Evolutionary conservation across 129 eudicot species (phyloP).

Genomic region (Gnaphalium uliginosum): DNA sequence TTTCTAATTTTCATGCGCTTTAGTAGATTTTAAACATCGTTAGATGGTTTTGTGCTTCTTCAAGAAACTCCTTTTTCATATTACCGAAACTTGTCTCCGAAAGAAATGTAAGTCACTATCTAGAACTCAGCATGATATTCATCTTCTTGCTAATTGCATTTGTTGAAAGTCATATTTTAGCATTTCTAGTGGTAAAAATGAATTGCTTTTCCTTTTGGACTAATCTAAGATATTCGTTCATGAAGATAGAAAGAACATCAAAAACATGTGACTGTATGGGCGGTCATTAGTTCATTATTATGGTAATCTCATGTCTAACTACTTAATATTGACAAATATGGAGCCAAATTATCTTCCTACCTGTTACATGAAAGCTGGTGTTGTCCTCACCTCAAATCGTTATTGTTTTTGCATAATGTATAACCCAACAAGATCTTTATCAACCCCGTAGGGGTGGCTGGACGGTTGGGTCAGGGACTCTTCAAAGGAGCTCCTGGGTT

Average conservation of each 20-base stretch:
- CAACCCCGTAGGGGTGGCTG: no score
- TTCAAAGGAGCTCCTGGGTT: no score
- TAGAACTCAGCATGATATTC: not conserved
- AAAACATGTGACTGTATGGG: no score
- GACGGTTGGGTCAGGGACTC: no score
- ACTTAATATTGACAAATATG: not conserved
- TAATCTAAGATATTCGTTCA: no score
- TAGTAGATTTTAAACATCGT: not conserved
- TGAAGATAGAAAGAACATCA: no score
- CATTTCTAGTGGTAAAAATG: no score
- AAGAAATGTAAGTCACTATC: not conserved
- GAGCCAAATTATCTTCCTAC: not conserved
- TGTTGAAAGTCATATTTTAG: no score
- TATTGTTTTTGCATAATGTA: not conserved
- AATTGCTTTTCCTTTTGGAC: no score
- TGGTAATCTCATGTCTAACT: not conserved
- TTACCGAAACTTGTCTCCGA: not conserved
- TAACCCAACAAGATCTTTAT: not conserved
- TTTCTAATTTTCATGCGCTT: not conserved
- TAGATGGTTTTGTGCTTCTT: not conserved
- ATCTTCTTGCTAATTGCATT: not conserved
- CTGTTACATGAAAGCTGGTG: not conserved
- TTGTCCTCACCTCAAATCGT: not conserved
- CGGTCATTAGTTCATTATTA: no score
- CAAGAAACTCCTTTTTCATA: not conserved